Base-by-base conservation (phyloP, 192 early-diverging fungal genomes). In the Mortierella antarctica region DNA sequence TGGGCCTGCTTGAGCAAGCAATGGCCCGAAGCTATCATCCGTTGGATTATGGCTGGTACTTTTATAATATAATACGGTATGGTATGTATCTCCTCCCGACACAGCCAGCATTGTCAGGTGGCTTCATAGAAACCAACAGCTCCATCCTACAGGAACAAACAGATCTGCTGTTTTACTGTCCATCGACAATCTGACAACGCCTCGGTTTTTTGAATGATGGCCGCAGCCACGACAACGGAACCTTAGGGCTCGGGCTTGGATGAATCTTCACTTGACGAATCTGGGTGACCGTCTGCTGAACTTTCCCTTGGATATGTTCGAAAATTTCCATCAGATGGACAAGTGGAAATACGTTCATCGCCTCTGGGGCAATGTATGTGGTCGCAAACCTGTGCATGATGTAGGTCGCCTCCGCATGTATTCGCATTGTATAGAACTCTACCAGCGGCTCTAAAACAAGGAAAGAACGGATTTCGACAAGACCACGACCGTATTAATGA, bases 171-270 rank as follows among this genome's bases (percentile, higher is more conserved):
- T n/a, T 58, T 72, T 40, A 73, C 18, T 66, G 63, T 58, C 71
- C 72, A 56, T 74, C 72, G n/a, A 58, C 12, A 67, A 74, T 62
- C 50, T 40, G 56, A 48, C 58, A 67, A 55, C 13, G 73, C 18
- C 41, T 74, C 46, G 65, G 73, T 42, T 74, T 74, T 18, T 55
- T 74, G 52, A 74, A 74, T 55, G 73, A 74, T 14, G 73, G 65
- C 31, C 65, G 58, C 11, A 74, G 73, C 73, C 73, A 74, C 15
- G 73, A 67, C 42, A 74, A 20, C 41, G 65, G 73, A 13, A 74
- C 53, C 17, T 67, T 74, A 52, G 73, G 65, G 23, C 12, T 65
- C 1, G 71, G 39, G 49, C 62, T 65, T 58, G 62, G 10, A 65
- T 52, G 71, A 7, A 74, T 53, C 65, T 74, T 74, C 10, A 74